These are phyloP conservation scores for Phytophthora tubulina DNA, from an alignment of 352 stramenopile species.

Conservation along the genomic window DNA sequence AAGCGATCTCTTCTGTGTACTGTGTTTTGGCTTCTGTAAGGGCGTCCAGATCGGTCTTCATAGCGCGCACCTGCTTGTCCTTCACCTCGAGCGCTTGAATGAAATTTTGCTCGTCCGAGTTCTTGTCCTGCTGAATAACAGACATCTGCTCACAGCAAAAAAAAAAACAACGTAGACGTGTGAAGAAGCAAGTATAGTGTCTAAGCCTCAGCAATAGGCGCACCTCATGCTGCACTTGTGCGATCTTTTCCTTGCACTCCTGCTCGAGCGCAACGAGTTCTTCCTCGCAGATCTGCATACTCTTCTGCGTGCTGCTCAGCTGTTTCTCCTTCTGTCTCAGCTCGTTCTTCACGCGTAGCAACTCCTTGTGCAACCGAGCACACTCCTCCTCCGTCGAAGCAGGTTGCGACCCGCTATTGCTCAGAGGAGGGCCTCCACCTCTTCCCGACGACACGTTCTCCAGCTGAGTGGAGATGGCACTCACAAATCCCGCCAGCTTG, in stretches of 20 bases:
- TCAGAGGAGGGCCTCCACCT: constrained; percentile 17
- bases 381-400: constrained; percentile 38
- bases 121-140: constrained; percentile 66
- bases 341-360: constrained; percentile 59
- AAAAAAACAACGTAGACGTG: not conserved
- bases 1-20: constrained; percentile 50
- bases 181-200: not conserved
- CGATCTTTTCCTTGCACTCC: constrained; percentile 79
- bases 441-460: constrained; percentile 43
- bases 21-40: constrained; percentile 49
- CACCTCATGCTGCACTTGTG: constrained; percentile 70
- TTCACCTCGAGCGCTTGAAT: constrained; percentile 80
- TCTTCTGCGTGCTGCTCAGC: constrained; percentile 63
- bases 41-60: constrained; percentile 52
- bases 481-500: constrained; percentile 43
- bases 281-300: constrained; percentile 72
- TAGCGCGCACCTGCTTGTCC: constrained; percentile 62
- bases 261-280: constrained; percentile 80
- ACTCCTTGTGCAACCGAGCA: constrained; percentile 62
- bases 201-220: not conserved
- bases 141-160: constrained; percentile 44
- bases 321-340: constrained; percentile 72
- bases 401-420: constrained; percentile 26
- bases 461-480: constrained; percentile 41
- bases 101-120: constrained; percentile 77